These are phyloP conservation scores for Entoloma clypeatum DNA, from an alignment of 1,284 basidiomycete species.

Conservation along the genomic window DNA sequence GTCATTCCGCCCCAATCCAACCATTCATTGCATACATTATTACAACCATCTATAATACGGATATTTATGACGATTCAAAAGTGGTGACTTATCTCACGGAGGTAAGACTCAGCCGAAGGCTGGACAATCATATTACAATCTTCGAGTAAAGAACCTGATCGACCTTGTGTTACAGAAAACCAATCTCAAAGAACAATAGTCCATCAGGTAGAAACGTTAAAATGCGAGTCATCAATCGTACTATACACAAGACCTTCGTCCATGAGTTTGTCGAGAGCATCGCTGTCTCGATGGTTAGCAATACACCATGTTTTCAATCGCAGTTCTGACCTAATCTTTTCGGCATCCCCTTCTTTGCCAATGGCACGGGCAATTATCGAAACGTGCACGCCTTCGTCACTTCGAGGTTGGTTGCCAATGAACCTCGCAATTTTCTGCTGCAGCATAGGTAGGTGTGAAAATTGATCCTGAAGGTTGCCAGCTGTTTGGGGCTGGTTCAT, in stretches of 20 bases:
- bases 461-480: slow-evolving; percentile 46
- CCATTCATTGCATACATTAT: too few relatives aligned
- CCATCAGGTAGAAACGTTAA: slow-evolving; percentile 32
- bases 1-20: slow-evolving; percentile 4
- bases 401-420: slow-evolving; percentile 38
- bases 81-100: too few relatives aligned
- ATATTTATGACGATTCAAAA: too few relatives aligned
- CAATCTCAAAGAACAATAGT: not conserved
- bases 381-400: slow-evolving; percentile 62
- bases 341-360: slow-evolving; percentile 34
- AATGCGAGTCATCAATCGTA: slow-evolving; percentile 65
- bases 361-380: slow-evolving; percentile 51
- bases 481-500: slow-evolving; percentile 29
- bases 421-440: slow-evolving; percentile 65
- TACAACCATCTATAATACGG: too few relatives aligned
- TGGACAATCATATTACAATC: too few relatives aligned
- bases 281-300: slow-evolving; percentile 33
- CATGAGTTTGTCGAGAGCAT: slow-evolving; percentile 66
- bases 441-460: slow-evolving; percentile 53
- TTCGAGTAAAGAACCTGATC: too few relatives aligned
- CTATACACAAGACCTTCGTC: slow-evolving; percentile 66
- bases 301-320: slow-evolving; percentile 4
- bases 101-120: too few relatives aligned
- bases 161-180: too few relatives aligned
- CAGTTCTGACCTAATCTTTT: slow-evolving; percentile 44